Evolutionary conservation across 2,329 filamentous ascomycete species (phyloP).

Genomic region (Ceratocystis destructans): DNA sequence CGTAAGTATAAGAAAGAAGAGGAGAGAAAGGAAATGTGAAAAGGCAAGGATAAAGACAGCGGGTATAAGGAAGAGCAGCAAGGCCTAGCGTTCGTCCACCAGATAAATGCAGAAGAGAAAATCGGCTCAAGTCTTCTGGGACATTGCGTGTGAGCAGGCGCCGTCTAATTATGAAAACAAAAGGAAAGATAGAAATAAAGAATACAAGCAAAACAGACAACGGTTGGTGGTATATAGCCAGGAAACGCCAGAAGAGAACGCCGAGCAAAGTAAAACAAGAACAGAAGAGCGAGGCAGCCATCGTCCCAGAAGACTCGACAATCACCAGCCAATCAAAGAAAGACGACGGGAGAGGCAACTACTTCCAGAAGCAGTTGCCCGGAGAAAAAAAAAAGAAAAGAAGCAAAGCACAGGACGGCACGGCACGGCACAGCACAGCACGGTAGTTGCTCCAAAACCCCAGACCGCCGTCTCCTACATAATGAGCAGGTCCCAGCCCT

Average conservation of each 20-base stretch:
- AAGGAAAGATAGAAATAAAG: neutral
- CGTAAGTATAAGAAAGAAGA: slow-evolving; percentile 15
- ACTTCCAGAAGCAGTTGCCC: neutral
- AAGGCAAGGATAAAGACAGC: slow-evolving; percentile 24
- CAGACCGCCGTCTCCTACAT: slow-evolving; percentile 41
- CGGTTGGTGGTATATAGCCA: slow-evolving; percentile 6
- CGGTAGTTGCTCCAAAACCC: slow-evolving; percentile 16
- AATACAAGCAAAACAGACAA: neutral
- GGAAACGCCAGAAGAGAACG: slow-evolving; percentile 14
- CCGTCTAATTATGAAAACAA: slow-evolving; percentile 9
- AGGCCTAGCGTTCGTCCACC: slow-evolving; percentile 17
- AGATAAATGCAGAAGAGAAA: neutral
- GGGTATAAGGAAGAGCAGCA: slow-evolving; percentile 22
- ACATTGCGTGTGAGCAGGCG: neutral
- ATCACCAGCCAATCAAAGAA: neutral
- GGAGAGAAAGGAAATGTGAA: slow-evolving; percentile 19
- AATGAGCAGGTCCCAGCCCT: slow-evolving; percentile 84
- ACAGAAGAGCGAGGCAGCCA: neutral
- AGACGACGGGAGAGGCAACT: neutral
- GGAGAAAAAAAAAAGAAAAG: slow-evolving; percentile 20
- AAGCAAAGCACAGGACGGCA: neutral
- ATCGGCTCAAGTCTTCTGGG: slow-evolving; percentile 1
- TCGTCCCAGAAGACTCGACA: neutral
- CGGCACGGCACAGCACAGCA: no score
- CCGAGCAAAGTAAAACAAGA: slow-evolving; percentile 11